These are phyloP conservation scores for Pleurotus citrinopileatus DNA, from an alignment of 768 basidiomycete species.

Conservation along the genomic window DNA sequence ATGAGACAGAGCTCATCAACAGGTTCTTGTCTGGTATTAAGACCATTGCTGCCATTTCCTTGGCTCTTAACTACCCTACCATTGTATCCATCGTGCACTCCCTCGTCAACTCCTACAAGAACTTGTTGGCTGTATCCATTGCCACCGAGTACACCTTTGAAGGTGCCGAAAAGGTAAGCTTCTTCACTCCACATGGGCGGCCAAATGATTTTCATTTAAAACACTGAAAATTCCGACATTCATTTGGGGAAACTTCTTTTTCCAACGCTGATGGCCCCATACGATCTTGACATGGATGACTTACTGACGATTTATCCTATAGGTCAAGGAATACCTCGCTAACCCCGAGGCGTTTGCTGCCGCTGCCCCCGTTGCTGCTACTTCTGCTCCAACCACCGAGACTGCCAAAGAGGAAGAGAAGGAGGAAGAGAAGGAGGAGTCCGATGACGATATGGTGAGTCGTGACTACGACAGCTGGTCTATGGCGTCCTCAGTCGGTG, in stretches of 20 bases:
- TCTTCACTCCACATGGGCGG: conserved; percentile 15
- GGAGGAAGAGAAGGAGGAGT: conserved; percentile 82
- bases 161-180: conserved; percentile 83
- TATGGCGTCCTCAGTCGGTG: conserved; percentile 21
- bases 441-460: conserved; percentile 86
- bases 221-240: conserved; percentile 91
- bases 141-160: conserved; percentile 95
- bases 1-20: conserved; percentile 86
- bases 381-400: conserved; percentile 51
- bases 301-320: conserved; percentile 17
- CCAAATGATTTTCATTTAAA: conserved; percentile 32
- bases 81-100: conserved; percentile 92
- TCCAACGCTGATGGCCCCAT: conserved; percentile 22
- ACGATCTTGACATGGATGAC: neutral
- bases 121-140: conserved; percentile 85
- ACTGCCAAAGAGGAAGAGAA: conserved; percentile 66
- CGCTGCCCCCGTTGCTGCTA: conserved; percentile 64
- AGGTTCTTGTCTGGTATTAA: conserved; percentile 93
- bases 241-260: conserved; percentile 30
- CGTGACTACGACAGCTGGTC: neutral
- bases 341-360: conserved; percentile 98
- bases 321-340: conserved; percentile 96
- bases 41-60: conserved; percentile 92
- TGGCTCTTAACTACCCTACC: conserved; percentile 96
- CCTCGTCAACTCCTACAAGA: conserved; percentile 99